Base-by-base conservation (phyloP, 768 basidiomycete genomes). In the Phaffia australis region DNA sequence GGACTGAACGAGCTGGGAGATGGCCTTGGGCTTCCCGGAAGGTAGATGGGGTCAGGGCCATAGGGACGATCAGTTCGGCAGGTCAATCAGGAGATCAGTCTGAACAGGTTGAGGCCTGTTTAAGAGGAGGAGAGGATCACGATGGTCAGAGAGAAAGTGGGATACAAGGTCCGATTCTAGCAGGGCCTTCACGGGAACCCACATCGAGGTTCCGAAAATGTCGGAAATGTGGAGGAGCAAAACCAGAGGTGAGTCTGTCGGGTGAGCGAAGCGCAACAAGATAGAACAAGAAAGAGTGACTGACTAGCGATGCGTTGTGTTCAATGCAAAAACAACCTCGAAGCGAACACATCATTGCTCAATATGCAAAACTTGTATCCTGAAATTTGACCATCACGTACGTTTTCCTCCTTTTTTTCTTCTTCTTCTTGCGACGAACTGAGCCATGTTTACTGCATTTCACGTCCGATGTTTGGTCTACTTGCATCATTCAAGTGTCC, bases 301-400 rank as follows among this genome's bases (percentile, higher is more conserved):
- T 42, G 11, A 42, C 35, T 11, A 4, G 11, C 35, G 35, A 11
- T 42, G 35, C 35, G 4, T 42, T 42, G 35, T 11, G 35, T n/a
- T n/a, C n/a, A 11, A 42, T 42, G 35, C 6, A 42, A 42, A 42
- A 4, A 11, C 11, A 64, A 35, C 35, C 29, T 48, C 50, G 60
- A 75, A 94, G 91, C 84, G 92, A 77, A 82, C 92, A 11, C 92
- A 97, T 74, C 92, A 94, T 76, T 95, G 92, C 77, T 82, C 85
- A 29, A 86, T 95, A 73, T 95, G 92, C 75, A 89, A 90, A 71
- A 83, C 81, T 60, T 95, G 92, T 73, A 84, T 95, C 30, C 75
- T 97, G 55, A 91, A 91, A 74, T 92, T 85, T 74, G 89, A 91
- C 73, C 89, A 91, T 72, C 89, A 91, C 75, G 91, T 89, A 78